These are phyloP conservation scores for Pleurotus djamor DNA, from an alignment of 768 basidiomycete species.

Conservation along the genomic window DNA sequence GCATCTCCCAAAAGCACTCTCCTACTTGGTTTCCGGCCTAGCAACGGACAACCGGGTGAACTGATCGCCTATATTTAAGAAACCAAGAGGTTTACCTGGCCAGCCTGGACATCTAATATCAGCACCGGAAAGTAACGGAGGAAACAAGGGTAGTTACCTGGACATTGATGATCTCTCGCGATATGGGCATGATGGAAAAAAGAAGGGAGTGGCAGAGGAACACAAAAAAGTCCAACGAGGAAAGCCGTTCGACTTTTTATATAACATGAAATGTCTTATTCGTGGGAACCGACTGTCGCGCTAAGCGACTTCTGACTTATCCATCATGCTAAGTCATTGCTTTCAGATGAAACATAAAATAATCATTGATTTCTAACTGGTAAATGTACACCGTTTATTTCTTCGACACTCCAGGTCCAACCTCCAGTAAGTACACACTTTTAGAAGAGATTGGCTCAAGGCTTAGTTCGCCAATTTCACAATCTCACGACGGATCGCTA, in stretches of 20 bases:
- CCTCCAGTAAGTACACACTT: background rate
- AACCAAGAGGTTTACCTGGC: slow-evolving; percentile 55
- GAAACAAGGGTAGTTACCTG: slow-evolving; percentile 44
- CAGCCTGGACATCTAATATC: slow-evolving; percentile 43
- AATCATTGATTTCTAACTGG: background rate
- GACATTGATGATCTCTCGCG: slow-evolving; percentile 80
- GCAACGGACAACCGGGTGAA: slow-evolving; percentile 10
- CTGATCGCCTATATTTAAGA: slow-evolving; percentile 9
- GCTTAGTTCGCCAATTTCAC: slow-evolving; percentile 31
- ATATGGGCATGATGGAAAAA: slow-evolving; percentile 41
- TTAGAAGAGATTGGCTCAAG: background rate
- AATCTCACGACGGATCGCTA: slow-evolving; percentile 51
- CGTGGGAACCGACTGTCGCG: background rate
- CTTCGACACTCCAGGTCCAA: background rate
- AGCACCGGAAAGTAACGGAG: slow-evolving; percentile 6
- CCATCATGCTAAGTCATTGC: background rate
- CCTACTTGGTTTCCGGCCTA: slow-evolving; percentile 80
- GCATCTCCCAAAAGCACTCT: slow-evolving; percentile 86
- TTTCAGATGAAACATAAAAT: background rate
- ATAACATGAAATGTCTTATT: background rate
- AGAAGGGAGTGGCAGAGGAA: background rate
- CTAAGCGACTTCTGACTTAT: background rate
- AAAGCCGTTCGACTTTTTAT: background rate
- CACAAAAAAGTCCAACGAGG: slow-evolving; percentile 7
- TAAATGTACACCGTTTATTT: background rate